Base-by-base conservation (phyloP, 768 basidiomycete species). In the Rhodosporidiobolus sp. region DNA sequence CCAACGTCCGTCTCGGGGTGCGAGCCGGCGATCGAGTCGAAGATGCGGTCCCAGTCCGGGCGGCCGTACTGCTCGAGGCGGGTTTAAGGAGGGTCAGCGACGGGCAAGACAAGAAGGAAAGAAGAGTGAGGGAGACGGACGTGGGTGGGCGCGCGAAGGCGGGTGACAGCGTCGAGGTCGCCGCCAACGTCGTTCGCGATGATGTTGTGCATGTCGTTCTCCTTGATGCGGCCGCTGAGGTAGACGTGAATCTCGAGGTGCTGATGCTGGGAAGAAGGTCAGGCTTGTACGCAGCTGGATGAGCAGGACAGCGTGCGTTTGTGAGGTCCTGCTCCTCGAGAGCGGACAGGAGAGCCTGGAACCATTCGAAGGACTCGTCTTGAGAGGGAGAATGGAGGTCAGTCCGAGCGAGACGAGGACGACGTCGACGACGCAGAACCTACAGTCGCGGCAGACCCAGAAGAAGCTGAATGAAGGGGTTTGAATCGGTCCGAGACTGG, bases 171-270 rank as follows among this genome's bases (percentile, higher is more conserved):
- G 77, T 97, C 94, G 82, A 88, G 89, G 72, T 95, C 91, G 3
- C 91, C 90, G 63, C 94, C 94, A 49, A 96, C 93, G 76, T 69
- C 49, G 81, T 85, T 73, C 70, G 89, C 91, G 65, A 94, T 86
- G 80, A 96, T 94, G 79, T 95, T 96, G 82, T 88, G 90, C 86
- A 94, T 87, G 75, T 97, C 92, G 79, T 94, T 92, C 73, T 93
- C 90, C 83, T 90, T 90, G 78, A 97, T 86, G 84, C 87, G 90
- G 46, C 90, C 90, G 1, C 94, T 96, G 30, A 97, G 86, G 81
- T 95, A 82, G 67, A 92, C 94, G 82, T 89, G 92, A 79, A 95
- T 94, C 83, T 96, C 94, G 69, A 79, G 76, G 71, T 24, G 60
- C 78, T 79, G 70, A 5, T 28, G 54, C 38, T 7, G 11, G 32